Evolutionary conservation across 2,329 filamentous ascomycete species (phyloP), one percentile per base, ranked within the genome.

Genomic region (Clonostachys chloroleuca): DNA sequence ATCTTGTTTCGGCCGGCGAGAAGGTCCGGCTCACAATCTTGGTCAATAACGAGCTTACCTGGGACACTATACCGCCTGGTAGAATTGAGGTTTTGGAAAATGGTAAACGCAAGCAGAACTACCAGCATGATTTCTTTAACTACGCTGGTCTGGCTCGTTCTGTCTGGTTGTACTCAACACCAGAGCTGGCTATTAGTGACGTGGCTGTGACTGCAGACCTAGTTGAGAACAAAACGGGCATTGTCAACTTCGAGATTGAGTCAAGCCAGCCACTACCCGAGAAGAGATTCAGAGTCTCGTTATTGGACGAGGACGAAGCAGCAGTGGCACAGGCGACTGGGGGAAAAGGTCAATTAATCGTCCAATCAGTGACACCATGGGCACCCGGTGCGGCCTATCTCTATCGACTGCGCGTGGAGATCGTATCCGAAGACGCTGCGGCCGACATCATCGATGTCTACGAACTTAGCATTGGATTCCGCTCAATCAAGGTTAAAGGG

Each of bases 91-190:
- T 30, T 39, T 14, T 37, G 16, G 16, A 10, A n/a, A 24, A 36
- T 10, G 34, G 43, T 5, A 39, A n/a, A 37, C n/a, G 24, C 9
- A 14, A 43, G 2, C 56, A 63, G 47, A 44, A 45, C 9, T 62
- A 61, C 30, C 53, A 59, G 36, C 59, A 62, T 46, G 60, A 62
- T 45, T 64, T 63, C 39, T 61, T 56, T 44, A 64, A 64, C 45
- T 62, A 61, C 40, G 44, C 53, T 4, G 60, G 60, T 12, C 51
- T 63, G 20, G 52, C 56, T 2, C 56, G 61, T 2, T 64, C 61
- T 1, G 51, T 62, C 4, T 62, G 51, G 49, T 36, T 62, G 2
- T 62, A 55, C 24, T 52, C 49, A 12, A 54, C 60, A 2, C 58
- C 60, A 7, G 18, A 36, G 1, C 45, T 51, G 2, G 51, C 45